Conservation (phyloP, 768 basidiomycete species). For the Phylloporus arenicola region DNA sequence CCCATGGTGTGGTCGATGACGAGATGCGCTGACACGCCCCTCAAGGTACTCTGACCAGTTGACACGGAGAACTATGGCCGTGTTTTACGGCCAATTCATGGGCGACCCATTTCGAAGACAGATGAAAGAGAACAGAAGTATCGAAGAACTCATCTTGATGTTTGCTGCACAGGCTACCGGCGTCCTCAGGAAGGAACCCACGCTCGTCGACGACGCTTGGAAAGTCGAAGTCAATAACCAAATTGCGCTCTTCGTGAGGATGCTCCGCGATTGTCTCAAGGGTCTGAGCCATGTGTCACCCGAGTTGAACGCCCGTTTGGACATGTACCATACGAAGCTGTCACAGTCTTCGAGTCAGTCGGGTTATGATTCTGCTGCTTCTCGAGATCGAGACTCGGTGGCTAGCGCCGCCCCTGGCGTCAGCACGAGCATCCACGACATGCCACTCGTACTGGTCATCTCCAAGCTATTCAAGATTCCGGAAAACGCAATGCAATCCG, state of each 20-base stretch:
- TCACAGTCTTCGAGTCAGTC: slow-evolving; percentile 61
- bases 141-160: slow-evolving; percentile 94
- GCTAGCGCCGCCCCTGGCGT: slow-evolving; percentile 33
- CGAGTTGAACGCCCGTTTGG: slow-evolving; percentile 76
- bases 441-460: slow-evolving; percentile 69
- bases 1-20: not conserved
- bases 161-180: slow-evolving; percentile 89
- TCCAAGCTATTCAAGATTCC: slow-evolving; percentile 71
- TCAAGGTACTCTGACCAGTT: slow-evolving; percentile 84
- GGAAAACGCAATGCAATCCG: slow-evolving; percentile 60
- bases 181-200: slow-evolving; percentile 84
- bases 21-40: slow-evolving; percentile 1
- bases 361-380: slow-evolving; percentile 59
- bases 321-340: slow-evolving; percentile 78
- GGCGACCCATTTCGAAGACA: slow-evolving; percentile 80
- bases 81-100: slow-evolving; percentile 88
- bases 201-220: slow-evolving; percentile 82
- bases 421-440: slow-evolving; percentile 55
- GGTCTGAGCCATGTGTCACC: slow-evolving; percentile 72
- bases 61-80: slow-evolving; percentile 83
- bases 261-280: slow-evolving; percentile 76
- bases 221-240: slow-evolving; percentile 91
- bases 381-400: slow-evolving; percentile 52
- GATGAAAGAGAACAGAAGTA: slow-evolving; percentile 94
- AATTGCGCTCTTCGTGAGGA: slow-evolving; percentile 80